Conservation (phyloP, 805 yeast genomes). For the Wickerhamomyces ciferrii region DNA sequence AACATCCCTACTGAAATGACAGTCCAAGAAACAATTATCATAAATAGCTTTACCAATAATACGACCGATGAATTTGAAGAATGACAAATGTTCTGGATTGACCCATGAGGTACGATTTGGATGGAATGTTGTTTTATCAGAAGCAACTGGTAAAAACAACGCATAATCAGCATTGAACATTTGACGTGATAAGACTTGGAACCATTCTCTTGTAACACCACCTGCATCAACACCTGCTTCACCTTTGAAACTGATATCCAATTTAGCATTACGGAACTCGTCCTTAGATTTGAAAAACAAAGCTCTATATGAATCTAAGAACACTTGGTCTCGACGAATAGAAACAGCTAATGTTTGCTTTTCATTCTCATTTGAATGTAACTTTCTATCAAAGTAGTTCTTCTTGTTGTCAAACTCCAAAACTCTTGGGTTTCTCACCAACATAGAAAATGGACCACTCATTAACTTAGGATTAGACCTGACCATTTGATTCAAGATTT, state of each 20-base stretch:
- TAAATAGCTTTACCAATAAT: slow-evolving; percentile 91
- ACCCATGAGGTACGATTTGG: slow-evolving; percentile 91
- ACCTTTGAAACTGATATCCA: slow-evolving; percentile 82
- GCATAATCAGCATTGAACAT: slow-evolving; percentile 97
- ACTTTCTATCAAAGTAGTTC: slow-evolving; percentile 71
- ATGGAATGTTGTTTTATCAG: slow-evolving; percentile 91
- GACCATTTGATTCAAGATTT: slow-evolving; percentile 86
- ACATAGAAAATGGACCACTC: slow-evolving; percentile 92
- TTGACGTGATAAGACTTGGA: slow-evolving; percentile 86
- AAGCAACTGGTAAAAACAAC: slow-evolving; percentile 81
- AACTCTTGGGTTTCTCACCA: slow-evolving; percentile 83
- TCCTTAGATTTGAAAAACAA: slow-evolving; percentile 73
- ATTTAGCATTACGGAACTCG: slow-evolving; percentile 64
- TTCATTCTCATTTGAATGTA: slow-evolving; percentile 46
- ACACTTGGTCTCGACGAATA: slow-evolving; percentile 85
- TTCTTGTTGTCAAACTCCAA: slow-evolving; percentile 93
- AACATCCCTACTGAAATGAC: slow-evolving; percentile 93
- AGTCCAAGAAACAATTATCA: slow-evolving; percentile 82
- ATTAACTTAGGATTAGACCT: slow-evolving; percentile 84
- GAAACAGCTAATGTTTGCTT: slow-evolving; percentile 50
- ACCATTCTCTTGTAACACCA: slow-evolving; percentile 97
- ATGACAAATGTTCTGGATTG: slow-evolving; percentile 88
- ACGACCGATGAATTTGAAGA: slow-evolving; percentile 91
- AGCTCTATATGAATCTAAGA: slow-evolving; percentile 82
- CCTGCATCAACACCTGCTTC: slow-evolving; percentile 99